phyloP scores from a whole-genome alignment of 495 filamentous ascomycete genomes.

The Gamarada debralockiae region DNA sequence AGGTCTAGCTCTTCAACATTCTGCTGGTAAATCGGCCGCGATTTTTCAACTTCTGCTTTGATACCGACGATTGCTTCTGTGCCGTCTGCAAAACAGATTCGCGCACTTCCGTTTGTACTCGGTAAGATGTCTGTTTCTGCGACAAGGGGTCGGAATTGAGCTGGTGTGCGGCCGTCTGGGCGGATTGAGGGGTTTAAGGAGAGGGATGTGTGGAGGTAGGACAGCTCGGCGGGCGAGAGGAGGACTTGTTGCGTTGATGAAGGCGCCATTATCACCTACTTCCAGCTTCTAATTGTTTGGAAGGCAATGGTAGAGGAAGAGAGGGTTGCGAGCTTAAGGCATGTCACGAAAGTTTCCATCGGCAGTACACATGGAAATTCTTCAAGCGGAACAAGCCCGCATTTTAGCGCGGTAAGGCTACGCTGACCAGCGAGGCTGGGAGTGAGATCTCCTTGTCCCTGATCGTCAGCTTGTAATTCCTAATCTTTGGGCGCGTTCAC shows the following conservation, averaged over 20 bases:
- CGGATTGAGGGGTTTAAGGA: slow-evolving; percentile 75
- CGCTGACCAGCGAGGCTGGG: too few species aligned
- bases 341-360: too few species aligned
- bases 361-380: too few species aligned
- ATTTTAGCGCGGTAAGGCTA: too few species aligned
- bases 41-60: slow-evolving; percentile 87
- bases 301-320: too few species aligned
- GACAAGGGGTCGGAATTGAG: slow-evolving; percentile 83
- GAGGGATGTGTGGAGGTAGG: slow-evolving; percentile 91
- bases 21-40: slow-evolving; percentile 27
- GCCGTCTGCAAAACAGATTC: slow-evolving; percentile 91
- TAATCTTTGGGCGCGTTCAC: too few species aligned
- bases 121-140: slow-evolving; percentile 90
- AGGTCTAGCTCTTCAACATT: too few species aligned
- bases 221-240: slow-evolving; percentile 92
- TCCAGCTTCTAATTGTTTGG: neutral
- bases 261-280: slow-evolving; percentile 26
- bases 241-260: slow-evolving; percentile 44
- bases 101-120: slow-evolving; percentile 83
- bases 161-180: slow-evolving; percentile 77
- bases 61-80: slow-evolving; percentile 93
- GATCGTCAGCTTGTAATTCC: too few species aligned
- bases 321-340: too few species aligned
- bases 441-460: too few species aligned
- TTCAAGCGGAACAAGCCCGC: too few species aligned